A percentile compares a stretch with the other conserved stretches of the same genome.
Evolutionary conservation across 2,329 filamentous ascomycete species (phyloP).

Genomic region (Scopulariopsis brevicaulis): DNA sequence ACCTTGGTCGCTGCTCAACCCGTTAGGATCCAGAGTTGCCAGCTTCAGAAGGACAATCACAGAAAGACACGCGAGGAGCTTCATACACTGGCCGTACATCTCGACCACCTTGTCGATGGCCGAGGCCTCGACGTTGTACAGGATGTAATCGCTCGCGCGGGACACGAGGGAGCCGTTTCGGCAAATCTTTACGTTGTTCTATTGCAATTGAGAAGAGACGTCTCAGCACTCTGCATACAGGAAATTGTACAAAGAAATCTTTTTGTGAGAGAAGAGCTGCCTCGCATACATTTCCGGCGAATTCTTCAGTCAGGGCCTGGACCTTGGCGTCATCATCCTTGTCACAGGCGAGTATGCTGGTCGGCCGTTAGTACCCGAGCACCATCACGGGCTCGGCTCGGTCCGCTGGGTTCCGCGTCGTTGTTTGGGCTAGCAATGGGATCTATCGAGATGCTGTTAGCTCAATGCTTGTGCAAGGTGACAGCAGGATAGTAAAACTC

Average conservation of each 20-base stretch:
- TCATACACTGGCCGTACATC: slow-evolving; percentile 79
- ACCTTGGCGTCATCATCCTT: slow-evolving; percentile 63
- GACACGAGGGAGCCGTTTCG: slow-evolving; percentile 94
- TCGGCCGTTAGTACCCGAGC: not conserved
- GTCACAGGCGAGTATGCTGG: slow-evolving; percentile 83
- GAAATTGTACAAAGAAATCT: not conserved
- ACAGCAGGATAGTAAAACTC: not conserved
- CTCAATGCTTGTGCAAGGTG: not conserved
- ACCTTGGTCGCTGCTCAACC: slow-evolving; percentile 68
- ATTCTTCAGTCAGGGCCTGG: slow-evolving; percentile 70
- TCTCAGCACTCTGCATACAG: slow-evolving; percentile 14
- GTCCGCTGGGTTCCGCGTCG: not conserved
- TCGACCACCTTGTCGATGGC: slow-evolving; percentile 80
- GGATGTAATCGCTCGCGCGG: slow-evolving; percentile 92
- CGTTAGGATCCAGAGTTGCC: not conserved
- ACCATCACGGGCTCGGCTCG: not conserved
- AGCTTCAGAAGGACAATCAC: not conserved
- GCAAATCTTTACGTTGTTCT: slow-evolving; percentile 76
- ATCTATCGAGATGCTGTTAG: not conserved
- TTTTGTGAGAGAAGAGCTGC: slow-evolving; percentile 1
- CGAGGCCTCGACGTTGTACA: slow-evolving; percentile 96
- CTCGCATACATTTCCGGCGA: slow-evolving; percentile 67
- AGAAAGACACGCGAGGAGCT: not conserved
- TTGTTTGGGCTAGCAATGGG: not conserved
- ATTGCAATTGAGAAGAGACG: slow-evolving; percentile 13